Percentiles rank a stretch among this genome's conserved stretches.
These are phyloP conservation scores for carrot (Daucus carota) DNA, from an alignment of 129 eudicot species.

Conservation along the genomic window DNA sequence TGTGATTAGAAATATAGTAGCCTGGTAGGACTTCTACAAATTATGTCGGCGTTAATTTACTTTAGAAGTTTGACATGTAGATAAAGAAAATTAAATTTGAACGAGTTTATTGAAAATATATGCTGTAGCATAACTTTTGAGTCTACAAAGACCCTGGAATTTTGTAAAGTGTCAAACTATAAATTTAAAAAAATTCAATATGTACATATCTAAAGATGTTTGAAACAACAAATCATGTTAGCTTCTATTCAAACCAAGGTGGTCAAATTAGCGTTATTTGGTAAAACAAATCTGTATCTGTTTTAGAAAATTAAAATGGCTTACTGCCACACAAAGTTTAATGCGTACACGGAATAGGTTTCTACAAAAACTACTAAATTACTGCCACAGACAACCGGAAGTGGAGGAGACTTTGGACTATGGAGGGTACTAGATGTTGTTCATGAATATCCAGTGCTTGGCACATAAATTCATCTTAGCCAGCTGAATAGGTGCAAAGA, in stretches of 20 bases:
- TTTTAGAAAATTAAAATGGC: neutral
- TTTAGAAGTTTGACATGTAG: neutral
- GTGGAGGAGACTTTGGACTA: neutral
- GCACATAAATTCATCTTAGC: neutral
- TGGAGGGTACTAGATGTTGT: neutral
- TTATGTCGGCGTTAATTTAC: neutral
- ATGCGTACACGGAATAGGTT: neutral
- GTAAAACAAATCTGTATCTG: neutral
- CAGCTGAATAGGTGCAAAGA: neutral
- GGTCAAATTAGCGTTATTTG: neutral
- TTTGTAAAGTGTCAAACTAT: neutral
- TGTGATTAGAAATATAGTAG: neutral
- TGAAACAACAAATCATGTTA: neutral
- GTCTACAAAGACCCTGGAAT: neutral
- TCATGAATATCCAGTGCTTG: neutral
- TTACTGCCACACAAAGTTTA: neutral
- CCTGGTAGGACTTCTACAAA: neutral
- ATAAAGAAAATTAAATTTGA: neutral
- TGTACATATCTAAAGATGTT: neutral
- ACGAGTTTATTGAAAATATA: neutral
- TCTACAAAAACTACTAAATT: no score
- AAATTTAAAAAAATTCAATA: neutral
- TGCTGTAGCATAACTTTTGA: neutral
- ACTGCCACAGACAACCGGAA: no score
- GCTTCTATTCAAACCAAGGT: neutral